These are phyloP conservation scores for Pythium myriotylum DNA, from an alignment of 352 stramenopile species.

Conservation along the genomic window DNA sequence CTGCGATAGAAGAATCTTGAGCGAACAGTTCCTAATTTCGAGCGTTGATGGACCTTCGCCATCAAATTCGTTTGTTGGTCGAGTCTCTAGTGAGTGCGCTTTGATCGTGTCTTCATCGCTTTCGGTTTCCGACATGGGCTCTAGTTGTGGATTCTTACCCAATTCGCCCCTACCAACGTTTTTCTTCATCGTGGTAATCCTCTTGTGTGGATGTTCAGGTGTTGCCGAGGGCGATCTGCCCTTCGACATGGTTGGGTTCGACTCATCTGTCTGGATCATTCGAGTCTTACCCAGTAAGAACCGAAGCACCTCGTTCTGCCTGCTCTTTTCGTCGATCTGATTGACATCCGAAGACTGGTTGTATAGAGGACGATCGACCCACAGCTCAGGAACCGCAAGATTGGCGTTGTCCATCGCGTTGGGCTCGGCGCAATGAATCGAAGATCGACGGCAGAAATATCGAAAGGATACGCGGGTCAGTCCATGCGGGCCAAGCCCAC, in stretches of 20 bases:
- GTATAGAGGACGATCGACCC: too few relatives aligned
- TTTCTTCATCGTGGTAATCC: not conserved
- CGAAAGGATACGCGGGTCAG: constrained; percentile 27
- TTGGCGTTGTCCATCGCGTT: not conserved
- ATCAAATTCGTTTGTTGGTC: too few relatives aligned
- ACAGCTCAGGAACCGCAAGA: not conserved
- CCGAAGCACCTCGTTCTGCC: constrained; percentile 29
- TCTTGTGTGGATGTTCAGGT: too few relatives aligned
- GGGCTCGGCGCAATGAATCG: not conserved
- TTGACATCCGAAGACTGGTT: too few relatives aligned
- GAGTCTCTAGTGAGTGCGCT: not conserved
- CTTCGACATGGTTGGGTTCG: constrained; percentile 13
- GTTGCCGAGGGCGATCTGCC: not conserved
- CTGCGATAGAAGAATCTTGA: too few relatives aligned
- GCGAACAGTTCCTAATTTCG: too few relatives aligned
- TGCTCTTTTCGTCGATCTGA: not conserved
- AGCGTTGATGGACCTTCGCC: too few relatives aligned
- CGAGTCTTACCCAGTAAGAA: constrained; percentile 30
- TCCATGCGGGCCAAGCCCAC: not conserved
- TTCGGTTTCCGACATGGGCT: constrained; percentile 17
- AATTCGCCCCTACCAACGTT: too few relatives aligned
- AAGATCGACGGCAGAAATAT: constrained; percentile 9
- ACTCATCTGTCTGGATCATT: constrained; percentile 16
- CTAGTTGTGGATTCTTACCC: not conserved
- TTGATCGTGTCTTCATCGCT: constrained; percentile 8